Evolutionary conservation across 2,329 filamentous ascomycete genomes (phyloP).

Genomic region (Penicillium sp.): DNA sequence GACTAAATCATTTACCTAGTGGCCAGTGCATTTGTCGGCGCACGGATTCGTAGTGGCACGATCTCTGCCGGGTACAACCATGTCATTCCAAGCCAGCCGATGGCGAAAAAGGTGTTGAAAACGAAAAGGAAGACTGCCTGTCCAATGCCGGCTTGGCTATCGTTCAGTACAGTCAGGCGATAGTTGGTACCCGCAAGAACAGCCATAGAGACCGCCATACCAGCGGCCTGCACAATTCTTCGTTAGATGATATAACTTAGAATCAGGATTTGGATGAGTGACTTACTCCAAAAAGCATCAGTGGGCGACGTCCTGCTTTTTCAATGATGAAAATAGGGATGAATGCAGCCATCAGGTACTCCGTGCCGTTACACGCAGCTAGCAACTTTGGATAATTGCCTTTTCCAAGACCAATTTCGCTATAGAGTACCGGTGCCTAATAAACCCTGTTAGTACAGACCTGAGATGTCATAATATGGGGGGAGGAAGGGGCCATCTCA

Average conservation of each 20-base stretch:
- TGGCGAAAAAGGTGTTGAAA: slow-evolving; percentile 59
- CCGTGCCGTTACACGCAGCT: slow-evolving; percentile 48
- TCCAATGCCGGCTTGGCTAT: slow-evolving; percentile 39
- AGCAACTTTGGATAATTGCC: slow-evolving; percentile 31
- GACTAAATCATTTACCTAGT: not conserved
- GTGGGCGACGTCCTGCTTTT: slow-evolving; percentile 53
- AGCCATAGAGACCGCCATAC: slow-evolving; percentile 60
- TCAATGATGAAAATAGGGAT: slow-evolving; percentile 48
- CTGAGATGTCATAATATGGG: too few relatives aligned
- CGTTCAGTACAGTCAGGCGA: slow-evolving; percentile 27
- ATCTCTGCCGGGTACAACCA: slow-evolving; percentile 59
- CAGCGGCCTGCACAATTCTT: slow-evolving; percentile 35
- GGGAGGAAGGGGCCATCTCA: too few relatives aligned
- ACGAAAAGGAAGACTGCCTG: slow-evolving; percentile 55
- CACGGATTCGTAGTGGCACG: slow-evolving; percentile 52
- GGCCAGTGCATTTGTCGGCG: slow-evolving; percentile 55
- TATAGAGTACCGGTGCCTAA: slow-evolving; percentile 20
- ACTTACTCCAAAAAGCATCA: slow-evolving; percentile 62
- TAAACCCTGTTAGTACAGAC: not conserved
- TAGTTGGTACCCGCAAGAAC: slow-evolving; percentile 43
- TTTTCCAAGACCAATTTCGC: slow-evolving; percentile 17
- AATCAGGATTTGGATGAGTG: too few relatives aligned
- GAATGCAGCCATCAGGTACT: slow-evolving; percentile 48
- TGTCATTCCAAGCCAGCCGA: slow-evolving; percentile 59
- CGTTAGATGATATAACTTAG: not conserved